phyloP scores from a whole-genome alignment of 1,284 basidiomycete species.

The Sanghuangporus weigelae region DNA sequence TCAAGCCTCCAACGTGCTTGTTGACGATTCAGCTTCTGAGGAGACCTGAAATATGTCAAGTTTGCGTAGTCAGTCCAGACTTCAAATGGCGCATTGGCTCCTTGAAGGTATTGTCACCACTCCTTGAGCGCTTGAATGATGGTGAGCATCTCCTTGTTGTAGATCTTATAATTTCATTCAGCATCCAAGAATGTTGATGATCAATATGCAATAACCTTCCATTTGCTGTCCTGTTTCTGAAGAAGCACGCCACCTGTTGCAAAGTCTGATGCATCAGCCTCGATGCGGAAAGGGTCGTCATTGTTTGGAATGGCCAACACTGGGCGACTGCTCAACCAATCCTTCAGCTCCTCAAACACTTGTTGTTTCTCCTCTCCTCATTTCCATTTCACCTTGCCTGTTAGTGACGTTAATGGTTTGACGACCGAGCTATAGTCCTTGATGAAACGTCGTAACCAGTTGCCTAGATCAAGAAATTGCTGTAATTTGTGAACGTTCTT shows the following conservation, averaged over 20 bases:
- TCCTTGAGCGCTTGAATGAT: conserved; percentile 18
- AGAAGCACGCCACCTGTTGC: too few species aligned
- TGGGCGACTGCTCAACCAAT: background rate
- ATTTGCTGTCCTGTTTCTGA: background rate
- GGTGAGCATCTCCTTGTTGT: conserved; percentile 35
- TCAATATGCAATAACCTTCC: conserved; percentile 19
- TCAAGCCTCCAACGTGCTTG: conserved; percentile 36
- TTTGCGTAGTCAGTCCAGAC: background rate
- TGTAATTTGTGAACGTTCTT: conserved; percentile 19
- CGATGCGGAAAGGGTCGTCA: background rate
- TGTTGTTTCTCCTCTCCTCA: background rate
- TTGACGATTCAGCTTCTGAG: background rate
- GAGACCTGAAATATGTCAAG: background rate
- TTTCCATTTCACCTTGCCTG: background rate
- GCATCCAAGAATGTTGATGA: conserved; percentile 24
- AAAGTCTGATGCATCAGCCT: background rate
- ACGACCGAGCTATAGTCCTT: background rate
- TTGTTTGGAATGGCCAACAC: background rate
- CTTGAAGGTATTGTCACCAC: conserved; percentile 4
- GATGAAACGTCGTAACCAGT: conserved; percentile 23
- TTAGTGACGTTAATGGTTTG: background rate
- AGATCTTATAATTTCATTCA: conserved; percentile 33
- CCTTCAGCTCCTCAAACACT: background rate
- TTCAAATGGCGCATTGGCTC: background rate
- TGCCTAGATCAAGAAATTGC: conserved; percentile 21